These are phyloP conservation scores for Mimosa bimucronata DNA, from an alignment of 306 rosid species.

Conservation along the genomic window DNA sequence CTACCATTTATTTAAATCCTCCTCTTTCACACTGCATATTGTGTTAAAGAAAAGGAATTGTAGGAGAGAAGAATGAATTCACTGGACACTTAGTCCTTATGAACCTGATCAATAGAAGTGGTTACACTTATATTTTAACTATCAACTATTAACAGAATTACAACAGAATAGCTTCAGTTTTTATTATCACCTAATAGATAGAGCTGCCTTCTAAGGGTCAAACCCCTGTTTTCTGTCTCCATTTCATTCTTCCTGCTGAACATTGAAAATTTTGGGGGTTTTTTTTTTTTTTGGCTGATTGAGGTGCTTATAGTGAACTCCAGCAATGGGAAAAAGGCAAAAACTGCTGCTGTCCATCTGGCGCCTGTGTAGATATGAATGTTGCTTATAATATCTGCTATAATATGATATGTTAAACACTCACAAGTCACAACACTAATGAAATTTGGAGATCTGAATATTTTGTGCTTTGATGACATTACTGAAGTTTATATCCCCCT, in stretches of 20 bases:
- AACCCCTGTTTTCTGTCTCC: neutral
- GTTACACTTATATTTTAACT: no score
- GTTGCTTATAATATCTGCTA: neutral
- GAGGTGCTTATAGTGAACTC: neutral
- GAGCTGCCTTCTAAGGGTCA: neutral
- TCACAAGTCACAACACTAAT: neutral
- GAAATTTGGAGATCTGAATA: neutral
- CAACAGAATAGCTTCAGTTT: no score
- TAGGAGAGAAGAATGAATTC: neutral
- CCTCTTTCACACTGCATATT: neutral
- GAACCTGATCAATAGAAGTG: no score
- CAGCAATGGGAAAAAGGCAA: neutral
- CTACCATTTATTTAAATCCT: neutral
- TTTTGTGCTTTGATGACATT: neutral
- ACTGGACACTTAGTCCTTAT: neutral
- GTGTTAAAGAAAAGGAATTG: neutral
- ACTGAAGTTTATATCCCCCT: neutral
- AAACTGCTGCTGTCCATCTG: neutral
- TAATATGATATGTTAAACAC: neutral
- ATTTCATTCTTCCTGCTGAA: neutral
- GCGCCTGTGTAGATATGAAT: neutral
- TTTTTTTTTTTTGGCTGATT: neutral
- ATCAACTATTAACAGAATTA: no score
- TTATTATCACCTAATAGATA: neutral
- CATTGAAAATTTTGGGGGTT: neutral